Percentiles rank a stretch among this genome's conserved stretches.
Conservation (phyloP, 2,329 filamentous ascomycete species). For the Ilyonectria mors-panacis region DNA sequence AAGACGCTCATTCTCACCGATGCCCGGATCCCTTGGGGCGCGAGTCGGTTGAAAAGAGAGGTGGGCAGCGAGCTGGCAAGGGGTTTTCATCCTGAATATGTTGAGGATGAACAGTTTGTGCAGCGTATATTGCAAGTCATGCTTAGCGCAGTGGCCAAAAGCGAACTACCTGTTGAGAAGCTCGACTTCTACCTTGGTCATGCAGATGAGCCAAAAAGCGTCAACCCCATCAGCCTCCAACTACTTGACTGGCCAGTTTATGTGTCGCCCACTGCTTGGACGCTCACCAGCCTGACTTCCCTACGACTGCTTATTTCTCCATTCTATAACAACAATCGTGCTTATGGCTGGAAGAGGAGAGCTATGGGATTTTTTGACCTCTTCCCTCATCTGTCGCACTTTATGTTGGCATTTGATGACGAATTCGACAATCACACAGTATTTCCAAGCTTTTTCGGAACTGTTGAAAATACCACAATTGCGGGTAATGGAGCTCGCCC, state of each 20-base stretch:
- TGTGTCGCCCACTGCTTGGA: no score
- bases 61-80: background rate
- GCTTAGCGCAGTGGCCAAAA: background rate
- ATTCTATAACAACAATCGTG: no score
- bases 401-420: background rate
- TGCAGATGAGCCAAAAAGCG: background rate
- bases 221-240: background rate
- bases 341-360: background rate
- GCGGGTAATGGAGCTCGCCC: constrained; percentile 1
- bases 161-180: constrained; percentile 3
- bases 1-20: constrained; percentile 2
- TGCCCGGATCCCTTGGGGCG: background rate
- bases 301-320: no score
- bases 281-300: no score
- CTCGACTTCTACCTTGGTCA: constrained; percentile 4
- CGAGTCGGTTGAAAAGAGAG: background rate
- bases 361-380: background rate
- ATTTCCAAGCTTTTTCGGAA: background rate
- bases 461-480: constrained; percentile 1
- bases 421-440: no score
- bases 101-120: no score
- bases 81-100: background rate
- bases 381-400: constrained; percentile 1
- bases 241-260: no score
- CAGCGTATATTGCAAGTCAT: no score